Evolutionary conservation across 305 asterid species (phyloP), one percentile per base, ranked within the genome.

Genomic region (Ajuga reptans): DNA sequence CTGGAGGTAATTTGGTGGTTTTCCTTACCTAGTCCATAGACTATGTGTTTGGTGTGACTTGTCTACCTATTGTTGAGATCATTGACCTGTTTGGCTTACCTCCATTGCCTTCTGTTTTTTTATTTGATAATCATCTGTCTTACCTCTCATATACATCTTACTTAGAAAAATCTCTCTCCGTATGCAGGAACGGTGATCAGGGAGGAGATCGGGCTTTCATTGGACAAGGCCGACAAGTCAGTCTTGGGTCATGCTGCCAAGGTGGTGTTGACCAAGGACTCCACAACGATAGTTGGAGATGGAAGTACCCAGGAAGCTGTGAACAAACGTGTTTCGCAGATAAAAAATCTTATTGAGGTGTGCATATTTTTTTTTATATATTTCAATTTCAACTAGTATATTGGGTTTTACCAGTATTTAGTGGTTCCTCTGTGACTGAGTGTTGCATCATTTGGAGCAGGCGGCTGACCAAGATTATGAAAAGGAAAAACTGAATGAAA

Each of bases 231-330:
- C 42, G 96, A 82, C 73, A 88, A 79, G 63, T 93, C 87, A 14
- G 98, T 92, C 41, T 78, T 92, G 75, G 98, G 98, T 14, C 83
- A 85, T 81, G 96, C 98, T 68, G 89, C 95, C 43, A 89, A 91
- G 78, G 91, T 91, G 62, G 95, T 91, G 57, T 67, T 92, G 63
- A 78, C 95, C 1, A 92, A 92, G 83, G 96, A 89, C 47, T 73
- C 81, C 12, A 86, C 96, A 0, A 87, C 96, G 3, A 89, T 92
- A 54, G 90, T 92, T 78, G 98, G 98, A 52, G 96, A 92, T 75
- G 98, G 98, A 34, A 92, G 96, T 76, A 84, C 87, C 11, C 95
- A 86, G 72, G 98, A 92, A 1, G 96, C 84, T 55, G 95, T 92
- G 15, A 80, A 71, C 54, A 89, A 89, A 69, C 88, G 95, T 41